Evolutionary conservation across 345 rosid species (phyloP).

Genomic region (Nasturtium officinale): DNA sequence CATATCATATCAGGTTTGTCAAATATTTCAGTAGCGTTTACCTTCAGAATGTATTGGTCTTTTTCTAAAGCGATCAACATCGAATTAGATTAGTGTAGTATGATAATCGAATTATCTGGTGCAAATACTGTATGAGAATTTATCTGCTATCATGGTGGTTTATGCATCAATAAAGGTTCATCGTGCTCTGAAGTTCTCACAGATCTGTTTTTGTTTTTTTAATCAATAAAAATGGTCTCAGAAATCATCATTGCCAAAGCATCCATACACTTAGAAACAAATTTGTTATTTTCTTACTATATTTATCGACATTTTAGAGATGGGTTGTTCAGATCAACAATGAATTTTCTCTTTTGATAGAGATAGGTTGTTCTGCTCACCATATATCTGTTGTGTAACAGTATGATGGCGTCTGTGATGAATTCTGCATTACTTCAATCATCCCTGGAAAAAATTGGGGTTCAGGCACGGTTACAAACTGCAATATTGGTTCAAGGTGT

Average conservation of each 20-base stretch:
- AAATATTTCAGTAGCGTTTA: neutral
- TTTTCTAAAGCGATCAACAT: neutral
- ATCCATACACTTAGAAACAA: neutral
- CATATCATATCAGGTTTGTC: conserved; percentile 78
- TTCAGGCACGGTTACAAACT: conserved; percentile 79
- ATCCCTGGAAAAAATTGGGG: conserved; percentile 75
- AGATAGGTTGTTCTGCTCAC: conserved; percentile 26
- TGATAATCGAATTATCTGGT: neutral
- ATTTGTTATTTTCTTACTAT: neutral
- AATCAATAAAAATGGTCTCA: neutral
- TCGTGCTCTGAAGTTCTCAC: neutral
- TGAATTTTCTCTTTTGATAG: conserved; percentile 14
- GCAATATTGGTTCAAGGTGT: conserved; percentile 71
- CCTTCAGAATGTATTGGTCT: conserved; percentile 9
- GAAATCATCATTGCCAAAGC: neutral
- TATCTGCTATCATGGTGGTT: neutral
- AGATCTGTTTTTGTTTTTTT: neutral
- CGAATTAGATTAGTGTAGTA: neutral
- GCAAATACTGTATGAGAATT: neutral
- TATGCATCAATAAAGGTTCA: conserved; percentile 1
- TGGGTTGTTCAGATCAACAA: neutral
- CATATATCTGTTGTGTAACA: conserved; percentile 39
- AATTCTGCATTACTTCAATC: conserved; percentile 84
- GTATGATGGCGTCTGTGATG: conserved; percentile 97
- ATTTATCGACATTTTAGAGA: neutral